Evolutionary conservation across 2,329 filamentous ascomycete species (phyloP).

Genomic region (Xylaria polymorpha): DNA sequence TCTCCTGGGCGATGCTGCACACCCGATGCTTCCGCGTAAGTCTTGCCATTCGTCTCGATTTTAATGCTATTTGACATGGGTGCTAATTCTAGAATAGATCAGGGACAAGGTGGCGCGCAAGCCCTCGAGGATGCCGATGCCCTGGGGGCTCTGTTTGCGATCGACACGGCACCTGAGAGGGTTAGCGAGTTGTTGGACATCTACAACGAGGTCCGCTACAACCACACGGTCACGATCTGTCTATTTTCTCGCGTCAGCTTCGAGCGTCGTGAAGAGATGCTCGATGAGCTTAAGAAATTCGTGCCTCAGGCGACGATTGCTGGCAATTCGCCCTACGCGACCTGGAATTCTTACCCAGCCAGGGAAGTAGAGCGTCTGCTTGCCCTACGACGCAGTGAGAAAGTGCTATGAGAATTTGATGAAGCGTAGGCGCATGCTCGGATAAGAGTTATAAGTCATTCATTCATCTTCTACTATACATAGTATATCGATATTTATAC

Average conservation of each 20-base stretch:
- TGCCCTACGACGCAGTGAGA: constrained; percentile 10
- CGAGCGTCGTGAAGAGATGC: constrained; percentile 6
- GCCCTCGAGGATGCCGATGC: constrained; percentile 32
- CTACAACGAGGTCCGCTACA: constrained; percentile 35
- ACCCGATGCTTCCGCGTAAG: constrained; percentile 38
- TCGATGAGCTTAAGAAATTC: constrained; percentile 19
- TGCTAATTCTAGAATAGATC: constrained; percentile 18
- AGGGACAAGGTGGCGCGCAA: constrained; percentile 36
- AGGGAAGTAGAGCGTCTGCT: constrained; percentile 29
- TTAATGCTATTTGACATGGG: background rate
- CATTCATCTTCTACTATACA: background rate
- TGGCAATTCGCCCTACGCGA: background rate
- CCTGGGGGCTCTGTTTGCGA: constrained; percentile 30
- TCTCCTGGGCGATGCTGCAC: constrained; percentile 35
- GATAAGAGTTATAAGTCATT: background rate
- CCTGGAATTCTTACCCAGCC: constrained; percentile 26
- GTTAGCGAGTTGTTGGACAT: constrained; percentile 30
- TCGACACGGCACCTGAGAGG: constrained; percentile 22
- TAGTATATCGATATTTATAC: background rate
- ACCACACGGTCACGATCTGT: constrained; percentile 28
- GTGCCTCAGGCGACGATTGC: constrained; percentile 20
- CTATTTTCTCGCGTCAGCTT: constrained; percentile 24
- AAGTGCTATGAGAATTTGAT: background rate
- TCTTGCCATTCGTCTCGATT: background rate
- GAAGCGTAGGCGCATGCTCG: background rate